Evolutionary conservation across 306 rosid species (phyloP), one percentile per base, ranked within the genome.

Genomic region (Sicyos baderoa): DNA sequence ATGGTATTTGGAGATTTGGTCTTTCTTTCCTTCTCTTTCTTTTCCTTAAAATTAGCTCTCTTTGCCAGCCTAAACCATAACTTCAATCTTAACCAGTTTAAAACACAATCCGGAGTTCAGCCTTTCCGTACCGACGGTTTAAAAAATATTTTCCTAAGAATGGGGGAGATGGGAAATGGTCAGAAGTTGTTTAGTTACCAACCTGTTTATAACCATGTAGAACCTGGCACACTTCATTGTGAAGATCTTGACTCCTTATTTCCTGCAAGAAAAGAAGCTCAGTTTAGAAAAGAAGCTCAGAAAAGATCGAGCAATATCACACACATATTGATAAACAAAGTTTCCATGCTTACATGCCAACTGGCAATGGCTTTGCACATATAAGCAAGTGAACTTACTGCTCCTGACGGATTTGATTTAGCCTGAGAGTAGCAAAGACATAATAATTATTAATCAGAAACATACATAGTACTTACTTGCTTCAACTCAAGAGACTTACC

Each of bases 191-290:
- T 65, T 15, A 18, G 53, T 21, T 9, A 65, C 80, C 45, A 76
- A 94, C 99, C 96, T 90, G 96, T 79, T 94, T 90, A 84, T 88
- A 94, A 51, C 97, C 99, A n/a, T 75, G 95, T 79, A 94, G 83
- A 75, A 94, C 97, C 84, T 88, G 92, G 74, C 96, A 86, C 79
- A 94, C 84, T 70, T 91, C 99, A 78, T 84, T 86, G 79, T 84
- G 95, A 68, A 94, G 89, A 57, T 88, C 97, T 82, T 85, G 88
- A 79, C 89, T 88, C 80, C 88, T 82, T 90, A 94, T 94, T 94
- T 90, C 99, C 99, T 94, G 75, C 3, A 65, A 65, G 64, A 17
- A 58, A 58, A 16, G 8, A 66, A 72, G 53, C 67, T 62, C 51
- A n/a, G n/a, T n/a, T n/a, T n/a, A 65, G 64, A 17, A 58, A n/a